Evolutionary conservation across 1,139 yeast species (phyloP), one percentile per base, ranked within the genome.

Genomic region (Geotrichum australiense): DNA sequence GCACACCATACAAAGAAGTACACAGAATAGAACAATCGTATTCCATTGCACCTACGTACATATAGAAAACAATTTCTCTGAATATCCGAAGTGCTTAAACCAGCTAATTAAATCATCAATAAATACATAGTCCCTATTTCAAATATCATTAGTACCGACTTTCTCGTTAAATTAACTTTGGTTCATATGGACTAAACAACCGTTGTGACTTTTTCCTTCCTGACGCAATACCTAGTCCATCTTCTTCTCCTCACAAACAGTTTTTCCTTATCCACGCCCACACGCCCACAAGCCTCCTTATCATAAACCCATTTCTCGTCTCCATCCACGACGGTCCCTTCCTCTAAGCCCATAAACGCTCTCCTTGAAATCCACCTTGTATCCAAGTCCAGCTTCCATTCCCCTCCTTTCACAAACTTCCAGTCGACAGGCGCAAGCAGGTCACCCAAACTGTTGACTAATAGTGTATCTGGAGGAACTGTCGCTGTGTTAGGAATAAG

Each of bases 281-380:
- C 27, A 12, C 15, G 24, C 21, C 11, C 30, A 14, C 31, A 37
- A 20, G 39, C 42, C 22, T 24, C 19, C 45, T 36, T 40, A 34
- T 58, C 62, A 41, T 59, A 58, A 1, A 59, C 62, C 63, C 63
- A 59, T 37, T 59, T 59, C 30, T 55, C 60, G 20, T 51, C 57
- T 14, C 44, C 43, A 41, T 57, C 60, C 4, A 54, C 40, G 18
- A 15, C 23, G 27, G 27, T 34, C 12, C 28, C 22, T 8, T 39
- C 41, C 31, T 20, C 44, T 29, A 4, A 15, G 31, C 18, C 15
- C 37, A 26, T 11, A 19, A 5, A 26, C 5, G 7, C 16, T n/a
- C n/a, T n/a, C n/a, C n/a, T n/a, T n/a, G n/a, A n/a, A 1, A 54
- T 54, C 63, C 63, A 59, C 5, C 48, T 52, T 0, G 59, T 57